Base-by-base conservation (phyloP, 129 eudicot species). In the Mikania micrantha region DNA sequence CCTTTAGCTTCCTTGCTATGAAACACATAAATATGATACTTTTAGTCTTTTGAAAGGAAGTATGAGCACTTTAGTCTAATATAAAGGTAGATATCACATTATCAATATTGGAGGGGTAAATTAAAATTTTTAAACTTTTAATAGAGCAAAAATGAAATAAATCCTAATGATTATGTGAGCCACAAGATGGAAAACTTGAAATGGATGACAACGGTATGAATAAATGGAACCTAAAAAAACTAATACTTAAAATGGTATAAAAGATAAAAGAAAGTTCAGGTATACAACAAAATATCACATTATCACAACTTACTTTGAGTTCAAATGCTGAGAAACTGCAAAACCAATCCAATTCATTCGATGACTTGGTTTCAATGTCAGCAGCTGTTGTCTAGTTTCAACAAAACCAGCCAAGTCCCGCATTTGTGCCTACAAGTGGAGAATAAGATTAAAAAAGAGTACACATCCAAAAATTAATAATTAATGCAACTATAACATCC, bases 301-400 rank as follows among this genome's bases (percentile, higher is more conserved):
- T n/a, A n/a, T n/a, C n/a, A 32, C 25, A 59, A 20, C 24, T 69
- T 86, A 88, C 96, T 88, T 88, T 65, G 78, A 82, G 78, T 88
- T 93, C 49, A 93, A 79, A 81, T 93, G 98, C 42, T 93, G 96
- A 53, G 98, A 72, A 65, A 88, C 96, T 5, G 98, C 96, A 82
- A 93, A 93, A 24, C 98, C 98, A 38, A 93, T 93, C 98, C 98
- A 93, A 73, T 93, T 93, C 98, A 93, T 93, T 42, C 98, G 95
- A 81, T 88, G 95, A 84, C 89, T 93, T 40, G 98, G 95, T 75
- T 93, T 93, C 73, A 93, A 72, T 9, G 95, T 88, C 78, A 93
- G 78, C 76, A 93, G 80, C 59, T 81, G 96, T 60, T 93, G 98
- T 75, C 98, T 86, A 56, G 98, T 93, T 84, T 93, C 98, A 68